A percentile compares a stretch with the other conserved stretches of the same genome.
phyloP scores from a whole-genome alignment of 805 yeast genomes.

The Ogataea nakhonphanomensis region DNA sequence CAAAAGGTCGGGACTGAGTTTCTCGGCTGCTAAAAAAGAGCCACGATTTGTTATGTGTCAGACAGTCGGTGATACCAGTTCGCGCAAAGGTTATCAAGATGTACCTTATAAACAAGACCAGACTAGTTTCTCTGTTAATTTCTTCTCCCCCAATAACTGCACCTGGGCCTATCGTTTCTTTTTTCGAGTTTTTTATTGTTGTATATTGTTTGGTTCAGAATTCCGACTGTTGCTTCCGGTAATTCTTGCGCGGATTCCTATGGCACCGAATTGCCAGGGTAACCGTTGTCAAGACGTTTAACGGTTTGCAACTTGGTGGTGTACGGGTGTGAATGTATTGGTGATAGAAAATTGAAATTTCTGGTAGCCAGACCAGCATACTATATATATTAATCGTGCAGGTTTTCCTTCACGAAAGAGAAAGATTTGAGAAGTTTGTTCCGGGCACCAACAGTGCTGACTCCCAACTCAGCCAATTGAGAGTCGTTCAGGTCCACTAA shows the following conservation, averaged over 20 bases:
- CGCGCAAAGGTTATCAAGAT: too few relatives aligned
- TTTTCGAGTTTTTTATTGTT: neutral
- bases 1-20: too few relatives aligned
- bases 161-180: conserved; percentile 1
- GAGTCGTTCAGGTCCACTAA: conserved; percentile 68
- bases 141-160: conserved; percentile 4
- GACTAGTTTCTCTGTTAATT: neutral
- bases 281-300: neutral
- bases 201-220: neutral
- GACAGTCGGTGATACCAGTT: too few relatives aligned
- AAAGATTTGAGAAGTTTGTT: conserved; percentile 91
- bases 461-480: conserved; percentile 74
- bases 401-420: conserved; percentile 65
- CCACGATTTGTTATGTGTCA: too few relatives aligned
- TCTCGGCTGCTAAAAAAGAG: too few relatives aligned
- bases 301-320: conserved; percentile 2
- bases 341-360: neutral
- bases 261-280: neutral
- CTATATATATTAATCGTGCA: conserved; percentile 22
- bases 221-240: conserved; percentile 1
- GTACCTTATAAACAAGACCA: too few relatives aligned
- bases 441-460: conserved; percentile 92
- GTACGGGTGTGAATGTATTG: conserved; percentile 4
- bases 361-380: conserved; percentile 13
- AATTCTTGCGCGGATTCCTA: neutral